Evolutionary conservation across 129 eudicot genomes (phyloP), one percentile per base, ranked within the genome.

Genomic region (Glebionis coronaria): DNA sequence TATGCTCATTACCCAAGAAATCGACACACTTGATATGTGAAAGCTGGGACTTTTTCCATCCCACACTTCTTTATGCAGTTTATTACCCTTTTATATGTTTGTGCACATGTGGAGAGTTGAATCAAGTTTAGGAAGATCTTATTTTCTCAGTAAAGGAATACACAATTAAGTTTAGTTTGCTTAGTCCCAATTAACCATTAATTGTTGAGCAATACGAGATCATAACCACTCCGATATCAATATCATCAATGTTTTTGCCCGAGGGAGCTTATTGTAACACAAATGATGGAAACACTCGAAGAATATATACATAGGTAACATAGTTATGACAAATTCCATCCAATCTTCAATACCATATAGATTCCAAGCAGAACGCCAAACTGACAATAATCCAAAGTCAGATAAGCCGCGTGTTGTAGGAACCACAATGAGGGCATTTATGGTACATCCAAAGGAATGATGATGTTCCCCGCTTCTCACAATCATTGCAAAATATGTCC

Each of bases 401-500:
- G 57, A 92, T 61, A 51, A 76, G 81, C 60, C 95, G 82, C 40
- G 96, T 88, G 64, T 88, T 88, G 74, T 85, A 88, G 31, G 98
- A 92, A 62, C 98, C 91, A 70, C 98, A 88, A 63, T 53, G 31
- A 45, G 83, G 74, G 80, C 98, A 92, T 81, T 92, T 92, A 82
- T 82, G 98, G 76, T 92, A 79, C 35, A 76, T 63, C 95, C 95
- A 88, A 68, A 88, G 98, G 59, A 88, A 92, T 1, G 95, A 46
- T 69, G 86, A 76, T 25, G 69, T 74, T 80, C 95, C 98, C 78
- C 78, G 80, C 82, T 82, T 86, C 79, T 84, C 95, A 73, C 98
- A 92, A 50, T 92, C 98, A 58, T 92, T 92, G 90, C 98, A 92
- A 69, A 88, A 61, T 75, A 92, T 88, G 42, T 50, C 87, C 98